These are phyloP conservation scores for Phytophthora boehmeriae DNA, from an alignment of 352 stramenopile genomes.

Conservation along the genomic window DNA sequence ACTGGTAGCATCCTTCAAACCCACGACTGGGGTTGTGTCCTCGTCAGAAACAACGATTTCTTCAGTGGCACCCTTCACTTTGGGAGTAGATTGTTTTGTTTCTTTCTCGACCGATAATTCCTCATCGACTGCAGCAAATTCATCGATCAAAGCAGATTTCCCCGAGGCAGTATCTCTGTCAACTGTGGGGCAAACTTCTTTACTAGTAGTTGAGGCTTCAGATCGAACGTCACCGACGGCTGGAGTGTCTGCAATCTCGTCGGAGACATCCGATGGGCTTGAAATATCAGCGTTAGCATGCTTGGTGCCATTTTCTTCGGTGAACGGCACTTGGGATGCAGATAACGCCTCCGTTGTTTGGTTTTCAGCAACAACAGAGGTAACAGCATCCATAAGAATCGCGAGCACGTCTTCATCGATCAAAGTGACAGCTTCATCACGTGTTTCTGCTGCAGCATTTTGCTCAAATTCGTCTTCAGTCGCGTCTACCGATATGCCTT, in stretches of 20 bases:
- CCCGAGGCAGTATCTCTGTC: conserved; percentile 6
- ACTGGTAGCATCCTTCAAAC: too few relatives aligned
- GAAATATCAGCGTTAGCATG: neutral
- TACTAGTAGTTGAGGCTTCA: neutral
- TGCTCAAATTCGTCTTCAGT: neutral
- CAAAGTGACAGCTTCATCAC: neutral
- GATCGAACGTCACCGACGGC: neutral
- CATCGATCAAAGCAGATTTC: neutral
- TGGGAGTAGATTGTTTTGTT: neutral
- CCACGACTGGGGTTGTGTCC: neutral
- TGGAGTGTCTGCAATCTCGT: neutral
- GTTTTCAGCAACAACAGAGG: neutral
- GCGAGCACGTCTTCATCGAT: neutral
- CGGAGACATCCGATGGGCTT: neutral
- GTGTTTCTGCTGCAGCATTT: neutral
- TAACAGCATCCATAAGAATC: neutral
- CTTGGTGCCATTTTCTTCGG: too few relatives aligned
- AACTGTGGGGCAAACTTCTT: neutral
- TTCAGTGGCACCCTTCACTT: neutral
- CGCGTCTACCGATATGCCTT: too few relatives aligned
- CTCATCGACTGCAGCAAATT: neutral
- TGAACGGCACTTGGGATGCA: neutral
- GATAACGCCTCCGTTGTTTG: too few relatives aligned
- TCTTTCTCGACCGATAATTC: neutral
- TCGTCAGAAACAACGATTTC: neutral